Conservation (phyloP, 1,284 basidiomycete genomes). For the Tylopilus orsonianus region DNA sequence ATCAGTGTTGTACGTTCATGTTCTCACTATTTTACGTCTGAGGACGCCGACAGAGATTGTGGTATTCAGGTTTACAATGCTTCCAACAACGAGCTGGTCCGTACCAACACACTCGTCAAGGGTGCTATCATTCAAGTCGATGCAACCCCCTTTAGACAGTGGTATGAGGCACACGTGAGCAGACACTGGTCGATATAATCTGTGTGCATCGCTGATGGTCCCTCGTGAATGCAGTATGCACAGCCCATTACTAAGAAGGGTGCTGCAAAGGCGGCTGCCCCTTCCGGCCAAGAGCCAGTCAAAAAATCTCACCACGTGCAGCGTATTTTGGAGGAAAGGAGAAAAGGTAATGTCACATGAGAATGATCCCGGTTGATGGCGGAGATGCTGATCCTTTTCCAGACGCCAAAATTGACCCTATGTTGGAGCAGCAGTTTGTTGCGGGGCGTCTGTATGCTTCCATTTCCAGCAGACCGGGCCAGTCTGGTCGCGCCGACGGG, state of each 20-base stretch:
- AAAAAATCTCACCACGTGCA: constrained; percentile 90
- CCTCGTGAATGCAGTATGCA: constrained; percentile 64
- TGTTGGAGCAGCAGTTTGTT: constrained; percentile 83
- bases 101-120: constrained; percentile 97
- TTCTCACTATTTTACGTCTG: constrained; percentile 5
- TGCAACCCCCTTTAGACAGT: constrained; percentile 96
- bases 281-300: constrained; percentile 61
- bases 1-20: constrained; percentile 82
- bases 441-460: constrained; percentile 88
- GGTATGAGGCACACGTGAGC: constrained; percentile 95
- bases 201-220: constrained; percentile 10
- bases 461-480: constrained; percentile 91
- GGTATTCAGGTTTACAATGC: constrained; percentile 87
- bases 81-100: constrained; percentile 98
- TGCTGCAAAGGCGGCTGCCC: constrained; percentile 50
- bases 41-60: constrained; percentile 6
- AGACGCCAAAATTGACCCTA: constrained; percentile 88
- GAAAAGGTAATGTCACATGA: constrained; percentile 63
- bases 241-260: constrained; percentile 85
- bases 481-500: constrained; percentile 91
- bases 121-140: constrained; percentile 93
- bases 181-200: neutral
- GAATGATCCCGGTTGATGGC: constrained; percentile 5
- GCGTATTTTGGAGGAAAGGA: constrained; percentile 83
- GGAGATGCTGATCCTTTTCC: constrained; percentile 3